A percentile compares a stretch with the other conserved stretches of the same genome.
Conservation (phyloP, 2,329 filamentous ascomycete species). For the Epichloe brachyelytri region DNA sequence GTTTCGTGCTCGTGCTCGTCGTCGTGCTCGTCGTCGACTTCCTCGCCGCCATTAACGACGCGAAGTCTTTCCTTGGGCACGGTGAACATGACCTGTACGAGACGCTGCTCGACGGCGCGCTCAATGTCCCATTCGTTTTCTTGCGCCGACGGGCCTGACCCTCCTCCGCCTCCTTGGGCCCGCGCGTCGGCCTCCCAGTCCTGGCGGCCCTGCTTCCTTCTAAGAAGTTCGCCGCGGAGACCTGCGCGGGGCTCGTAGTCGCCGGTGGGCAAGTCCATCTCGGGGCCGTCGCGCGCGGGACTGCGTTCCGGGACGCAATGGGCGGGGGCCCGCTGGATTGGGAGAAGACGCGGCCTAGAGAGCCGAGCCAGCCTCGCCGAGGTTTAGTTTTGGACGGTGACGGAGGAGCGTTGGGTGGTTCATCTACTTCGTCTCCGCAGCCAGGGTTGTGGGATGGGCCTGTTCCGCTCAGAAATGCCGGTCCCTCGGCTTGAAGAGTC, state of each 20-base stretch:
- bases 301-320: constrained; percentile 10
- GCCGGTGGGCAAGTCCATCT: constrained; percentile 17
- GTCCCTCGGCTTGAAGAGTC: constrained; percentile 39
- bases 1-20: not conserved
- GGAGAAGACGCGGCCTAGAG: constrained; percentile 48
- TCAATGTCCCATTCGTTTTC: constrained; percentile 72
- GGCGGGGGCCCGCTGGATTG: constrained; percentile 22
- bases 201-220: constrained; percentile 41
- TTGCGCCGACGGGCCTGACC: constrained; percentile 15
- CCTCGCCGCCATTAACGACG: constrained; percentile 72
- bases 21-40: constrained; percentile 13
- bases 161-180: constrained; percentile 18
- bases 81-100: constrained; percentile 84
- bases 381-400: constrained; percentile 46
- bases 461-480: constrained; percentile 25
- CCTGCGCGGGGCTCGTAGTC: constrained; percentile 33
- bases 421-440: constrained; percentile 24
- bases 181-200: constrained; percentile 33
- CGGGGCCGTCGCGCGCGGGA: constrained; percentile 14
- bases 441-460: constrained; percentile 7
- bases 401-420: constrained; percentile 26
- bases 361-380: constrained; percentile 54
- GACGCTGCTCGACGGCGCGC: constrained; percentile 52
- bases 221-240: constrained; percentile 34
- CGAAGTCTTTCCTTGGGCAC: constrained; percentile 75